Evolutionary conservation across 768 basidiomycete genomes (phyloP).

Genomic region (Leucosporidium scottii): DNA sequence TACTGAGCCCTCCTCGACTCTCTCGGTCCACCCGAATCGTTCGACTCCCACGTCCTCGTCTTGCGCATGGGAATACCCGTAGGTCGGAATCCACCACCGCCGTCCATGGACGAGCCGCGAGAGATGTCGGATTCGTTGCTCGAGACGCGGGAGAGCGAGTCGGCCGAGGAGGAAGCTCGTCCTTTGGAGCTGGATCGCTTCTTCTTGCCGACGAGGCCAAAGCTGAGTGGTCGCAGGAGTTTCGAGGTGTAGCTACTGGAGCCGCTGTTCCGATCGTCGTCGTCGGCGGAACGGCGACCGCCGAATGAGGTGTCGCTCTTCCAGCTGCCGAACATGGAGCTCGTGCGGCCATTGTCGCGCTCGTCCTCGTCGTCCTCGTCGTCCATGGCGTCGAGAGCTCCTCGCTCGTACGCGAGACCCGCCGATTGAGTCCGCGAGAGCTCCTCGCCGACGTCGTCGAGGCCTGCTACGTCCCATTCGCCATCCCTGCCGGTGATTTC

Average conservation of each 20-base stretch:
- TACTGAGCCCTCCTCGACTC: slow-evolving; percentile 9
- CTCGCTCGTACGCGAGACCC: too few species aligned
- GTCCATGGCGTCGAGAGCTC: neutral
- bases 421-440: too few species aligned
- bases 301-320: slow-evolving; percentile 2
- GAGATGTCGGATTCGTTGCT: slow-evolving; percentile 11
- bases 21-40: slow-evolving; percentile 3
- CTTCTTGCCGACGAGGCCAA: slow-evolving; percentile 1
- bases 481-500: slow-evolving; percentile 6
- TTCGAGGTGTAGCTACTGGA: slow-evolving; percentile 7
- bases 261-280: neutral
- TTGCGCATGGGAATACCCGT: slow-evolving; percentile 33
- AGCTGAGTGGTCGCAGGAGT: neutral
- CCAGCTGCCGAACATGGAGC: slow-evolving; percentile 4
- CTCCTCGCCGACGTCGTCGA: too few species aligned
- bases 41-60: slow-evolving; percentile 26
- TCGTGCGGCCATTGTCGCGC: neutral
- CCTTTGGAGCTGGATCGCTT: neutral
- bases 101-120: slow-evolving; percentile 1
- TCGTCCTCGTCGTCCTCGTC: neutral
- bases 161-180: neutral
- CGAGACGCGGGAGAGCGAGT: slow-evolving; percentile 1
- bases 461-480: too few species aligned
- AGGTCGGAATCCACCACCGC: neutral
- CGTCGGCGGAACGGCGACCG: too few species aligned